phyloP scores from a whole-genome alignment of 768 basidiomycete genomes.

The Phylloporus scabripes region DNA sequence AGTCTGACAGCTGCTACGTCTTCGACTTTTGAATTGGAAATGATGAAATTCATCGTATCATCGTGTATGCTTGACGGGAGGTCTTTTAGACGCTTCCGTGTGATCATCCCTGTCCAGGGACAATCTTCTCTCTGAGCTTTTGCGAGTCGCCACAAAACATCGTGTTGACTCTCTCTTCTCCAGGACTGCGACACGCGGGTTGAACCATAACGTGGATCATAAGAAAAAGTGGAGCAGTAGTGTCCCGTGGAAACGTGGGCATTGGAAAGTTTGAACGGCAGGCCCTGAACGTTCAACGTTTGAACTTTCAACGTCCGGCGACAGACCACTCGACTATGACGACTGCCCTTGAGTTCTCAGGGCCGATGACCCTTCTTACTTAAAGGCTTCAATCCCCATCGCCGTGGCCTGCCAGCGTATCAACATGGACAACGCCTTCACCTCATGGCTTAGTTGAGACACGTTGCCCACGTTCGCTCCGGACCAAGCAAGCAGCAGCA shows the following conservation, averaged over 20 bases:
- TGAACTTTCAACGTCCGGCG: not conserved
- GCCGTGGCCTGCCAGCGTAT: not conserved
- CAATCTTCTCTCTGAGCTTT: conserved; percentile 34
- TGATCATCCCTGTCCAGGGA: conserved; percentile 24
- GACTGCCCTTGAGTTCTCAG: not conserved
- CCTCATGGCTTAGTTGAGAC: conserved; percentile 6
- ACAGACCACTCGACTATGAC: no score
- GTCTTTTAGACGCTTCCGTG: conserved; percentile 25
- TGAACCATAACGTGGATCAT: not conserved
- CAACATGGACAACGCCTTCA: not conserved
- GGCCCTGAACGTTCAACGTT: not conserved
- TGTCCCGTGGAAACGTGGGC: conserved; percentile 1
- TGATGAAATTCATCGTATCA: conserved; percentile 26
- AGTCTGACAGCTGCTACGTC: conserved; percentile 2
- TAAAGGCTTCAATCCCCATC: not conserved
- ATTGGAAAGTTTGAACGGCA: not conserved
- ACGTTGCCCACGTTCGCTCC: conserved; percentile 5
- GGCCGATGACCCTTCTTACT: not conserved
- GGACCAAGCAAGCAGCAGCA: not conserved
- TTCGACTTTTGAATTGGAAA: not conserved
- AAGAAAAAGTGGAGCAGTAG: not conserved
- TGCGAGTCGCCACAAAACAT: not conserved
- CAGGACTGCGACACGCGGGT: not conserved
- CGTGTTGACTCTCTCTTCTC: conserved; percentile 11
- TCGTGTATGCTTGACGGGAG: conserved; percentile 18